Evolutionary conservation across 2,329 filamentous ascomycete genomes (phyloP), one percentile per base, ranked within the genome.

Genomic region (Trichoderma afroharzianum): DNA sequence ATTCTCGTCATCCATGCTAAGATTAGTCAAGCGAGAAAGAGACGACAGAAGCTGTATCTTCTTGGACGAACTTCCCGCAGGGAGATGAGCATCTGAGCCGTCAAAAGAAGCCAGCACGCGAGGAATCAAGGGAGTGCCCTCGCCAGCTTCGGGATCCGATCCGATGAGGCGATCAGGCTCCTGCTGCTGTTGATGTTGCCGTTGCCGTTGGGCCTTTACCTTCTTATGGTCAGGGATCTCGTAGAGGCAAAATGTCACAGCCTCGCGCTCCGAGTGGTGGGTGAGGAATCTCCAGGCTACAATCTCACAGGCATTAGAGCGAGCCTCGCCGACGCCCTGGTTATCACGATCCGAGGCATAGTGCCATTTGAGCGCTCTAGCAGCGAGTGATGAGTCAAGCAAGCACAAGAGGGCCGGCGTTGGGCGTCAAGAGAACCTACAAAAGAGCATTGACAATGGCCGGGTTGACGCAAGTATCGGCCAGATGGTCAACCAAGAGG

Each of bases 221-320:
- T 78, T 73, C 24, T 79, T 77, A 9, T 76, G 74, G 67, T 83
- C 83, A 2, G 91, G 90, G 58, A 95, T 88, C 79, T 95, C 92
- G 75, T 91, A 91, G 39, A 94, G 86, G 70, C 93, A 91, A 76
- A 86, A 93, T 70, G 93, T 89, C 30, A 95, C 90, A 9, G 90
- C 90, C 76, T 95, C 92, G 28, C 89, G 84, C 77, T 94, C 91
- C 2, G 90, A 91, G 36, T 94, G 83, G 69, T 89, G 89, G 18
- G 89, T 89, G 43, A 95, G 83, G 75, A 94, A 93, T 50, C 92
- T 88, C 91, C 92, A 94, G 47, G 93, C 93, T 15, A 94, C 91
- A 73, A 94, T 92, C 82, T 95, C 93, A 77, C 92, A 95, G 32
- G 91, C 92, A 77, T 89, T 88, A 24, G 91, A 91, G 68, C 92